Conservation (phyloP, 495 filamentous ascomycete genomes). For the Chlorociboria aeruginascens region DNA sequence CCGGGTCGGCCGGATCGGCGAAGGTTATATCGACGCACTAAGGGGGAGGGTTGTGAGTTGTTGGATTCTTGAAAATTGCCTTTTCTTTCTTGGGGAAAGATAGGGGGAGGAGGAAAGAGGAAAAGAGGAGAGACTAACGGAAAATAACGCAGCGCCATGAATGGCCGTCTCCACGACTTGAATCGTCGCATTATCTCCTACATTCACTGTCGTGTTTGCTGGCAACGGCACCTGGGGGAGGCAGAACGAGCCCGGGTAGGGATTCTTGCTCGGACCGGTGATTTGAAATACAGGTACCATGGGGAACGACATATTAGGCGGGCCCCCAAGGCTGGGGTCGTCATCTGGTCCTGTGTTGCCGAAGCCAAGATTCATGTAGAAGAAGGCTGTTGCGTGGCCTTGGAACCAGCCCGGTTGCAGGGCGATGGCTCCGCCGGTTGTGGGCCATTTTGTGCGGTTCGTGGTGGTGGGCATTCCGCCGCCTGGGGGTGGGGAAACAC, state of each 20-base stretch:
- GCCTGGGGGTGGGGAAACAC: constrained; percentile 46
- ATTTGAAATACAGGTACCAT: constrained; percentile 83
- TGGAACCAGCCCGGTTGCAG: constrained; percentile 92
- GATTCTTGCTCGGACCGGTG: constrained; percentile 64
- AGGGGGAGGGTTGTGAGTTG: neutral
- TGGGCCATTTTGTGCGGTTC: constrained; percentile 89
- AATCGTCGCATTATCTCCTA: constrained; percentile 87
- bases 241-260: constrained; percentile 81
- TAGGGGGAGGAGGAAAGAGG: neutral
- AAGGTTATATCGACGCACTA: constrained; percentile 87
- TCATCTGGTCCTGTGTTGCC: constrained; percentile 48
- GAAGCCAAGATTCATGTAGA: constrained; percentile 91
- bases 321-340: constrained; percentile 24
- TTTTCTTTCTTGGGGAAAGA: neutral
- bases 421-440: constrained; percentile 71
- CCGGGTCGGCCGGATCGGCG: constrained; percentile 51
- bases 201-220: constrained; percentile 52
- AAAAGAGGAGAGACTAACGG: constrained; percentile 45
- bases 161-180: constrained; percentile 83
- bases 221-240: constrained; percentile 86
- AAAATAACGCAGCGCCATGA: constrained; percentile 84
- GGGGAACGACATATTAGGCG: constrained; percentile 77
- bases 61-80: too few relatives aligned
- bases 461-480: constrained; percentile 67
- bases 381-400: constrained; percentile 71